Percentiles rank a stretch among this genome's conserved stretches.
phyloP scores from a whole-genome alignment of 2,329 filamentous ascomycete genomes.

The Pyricularia pennisetigena region DNA sequence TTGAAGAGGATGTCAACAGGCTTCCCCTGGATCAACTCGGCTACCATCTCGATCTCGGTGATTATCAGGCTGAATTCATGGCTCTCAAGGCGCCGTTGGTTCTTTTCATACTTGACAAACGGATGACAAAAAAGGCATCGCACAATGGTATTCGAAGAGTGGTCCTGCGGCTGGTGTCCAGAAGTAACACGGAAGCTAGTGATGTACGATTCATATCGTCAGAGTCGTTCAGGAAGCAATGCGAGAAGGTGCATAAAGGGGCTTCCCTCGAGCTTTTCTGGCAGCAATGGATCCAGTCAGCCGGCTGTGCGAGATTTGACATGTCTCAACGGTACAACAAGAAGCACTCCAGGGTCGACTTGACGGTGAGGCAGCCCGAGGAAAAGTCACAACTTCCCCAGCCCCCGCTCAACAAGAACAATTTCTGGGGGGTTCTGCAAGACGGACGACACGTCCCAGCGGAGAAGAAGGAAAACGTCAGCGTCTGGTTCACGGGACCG shows the following conservation, averaged over 20 bases:
- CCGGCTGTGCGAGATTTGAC: slow-evolving; percentile 80
- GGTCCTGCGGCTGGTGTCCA: slow-evolving; percentile 75
- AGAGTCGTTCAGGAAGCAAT: slow-evolving; percentile 69
- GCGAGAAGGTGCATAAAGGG: slow-evolving; percentile 65
- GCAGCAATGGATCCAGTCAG: slow-evolving; percentile 81
- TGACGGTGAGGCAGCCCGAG: slow-evolving; percentile 75
- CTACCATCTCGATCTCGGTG: slow-evolving; percentile 64
- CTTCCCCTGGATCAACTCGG: slow-evolving; percentile 79
- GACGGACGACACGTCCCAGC: slow-evolving; percentile 58
- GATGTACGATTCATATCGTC: slow-evolving; percentile 56
- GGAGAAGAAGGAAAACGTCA: slow-evolving; percentile 53
- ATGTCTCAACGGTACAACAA: slow-evolving; percentile 93
- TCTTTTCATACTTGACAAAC: slow-evolving; percentile 85
- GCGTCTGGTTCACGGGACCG: slow-evolving; percentile 70
- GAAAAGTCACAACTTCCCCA: slow-evolving; percentile 41
- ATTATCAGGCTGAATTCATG: slow-evolving; percentile 85
- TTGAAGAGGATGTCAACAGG: slow-evolving; percentile 70
- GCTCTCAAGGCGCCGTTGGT: slow-evolving; percentile 83
- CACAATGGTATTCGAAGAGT: slow-evolving; percentile 66
- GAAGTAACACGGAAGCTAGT: slow-evolving; percentile 49
- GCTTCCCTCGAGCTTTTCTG: slow-evolving; percentile 78
- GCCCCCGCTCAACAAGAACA: slow-evolving; percentile 53
- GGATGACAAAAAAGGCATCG: slow-evolving; percentile 79
- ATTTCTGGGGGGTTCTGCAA: slow-evolving; percentile 79
- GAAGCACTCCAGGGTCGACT: slow-evolving; percentile 89